These are phyloP conservation scores for Tulasnella sp. DNA, from an alignment of 768 basidiomycete species.

Conservation along the genomic window DNA sequence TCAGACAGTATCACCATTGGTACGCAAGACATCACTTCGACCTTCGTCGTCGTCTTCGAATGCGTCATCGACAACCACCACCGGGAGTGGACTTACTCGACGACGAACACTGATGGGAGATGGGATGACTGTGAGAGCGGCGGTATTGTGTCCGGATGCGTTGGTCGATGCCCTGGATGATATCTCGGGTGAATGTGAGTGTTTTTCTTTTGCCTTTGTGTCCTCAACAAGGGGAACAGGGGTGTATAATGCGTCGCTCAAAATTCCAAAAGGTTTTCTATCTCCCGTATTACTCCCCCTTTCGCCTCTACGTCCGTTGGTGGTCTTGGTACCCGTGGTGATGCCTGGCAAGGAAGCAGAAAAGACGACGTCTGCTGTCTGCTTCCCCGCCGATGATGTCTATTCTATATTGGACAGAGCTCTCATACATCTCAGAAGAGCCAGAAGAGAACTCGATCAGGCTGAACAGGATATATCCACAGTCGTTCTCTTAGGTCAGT, in stretches of 20 bases:
- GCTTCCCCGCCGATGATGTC: constrained; percentile 1
- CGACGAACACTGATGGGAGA: constrained; percentile 9
- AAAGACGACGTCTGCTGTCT: constrained; percentile 10
- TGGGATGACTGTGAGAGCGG: neutral
- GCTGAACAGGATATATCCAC: constrained; percentile 6
- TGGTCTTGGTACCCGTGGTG: constrained; percentile 6
- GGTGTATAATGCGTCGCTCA: too few species aligned
- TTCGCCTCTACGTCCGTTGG: constrained; percentile 4
- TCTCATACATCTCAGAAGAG: constrained; percentile 2
- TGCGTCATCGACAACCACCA: neutral
- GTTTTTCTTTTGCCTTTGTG: neutral
- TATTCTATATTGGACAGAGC: constrained; percentile 6
- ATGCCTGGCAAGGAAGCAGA: neutral
- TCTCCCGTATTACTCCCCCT: too few species aligned
- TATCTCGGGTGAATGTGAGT: constrained; percentile 10
- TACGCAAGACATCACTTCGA: too few species aligned
- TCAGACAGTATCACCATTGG: too few species aligned
- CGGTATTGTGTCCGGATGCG: constrained; percentile 8
- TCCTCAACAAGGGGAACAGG: neutral
- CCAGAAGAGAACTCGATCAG: constrained; percentile 8
- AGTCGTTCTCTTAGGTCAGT: constrained; percentile 11
- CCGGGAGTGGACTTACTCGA: neutral
- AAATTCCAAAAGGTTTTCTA: too few species aligned
- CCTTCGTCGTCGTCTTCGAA: too few species aligned
- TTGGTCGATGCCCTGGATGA: constrained; percentile 10